phyloP scores from a whole-genome alignment of 495 filamentous ascomycete species.

The Aspergillus nidulans region DNA sequence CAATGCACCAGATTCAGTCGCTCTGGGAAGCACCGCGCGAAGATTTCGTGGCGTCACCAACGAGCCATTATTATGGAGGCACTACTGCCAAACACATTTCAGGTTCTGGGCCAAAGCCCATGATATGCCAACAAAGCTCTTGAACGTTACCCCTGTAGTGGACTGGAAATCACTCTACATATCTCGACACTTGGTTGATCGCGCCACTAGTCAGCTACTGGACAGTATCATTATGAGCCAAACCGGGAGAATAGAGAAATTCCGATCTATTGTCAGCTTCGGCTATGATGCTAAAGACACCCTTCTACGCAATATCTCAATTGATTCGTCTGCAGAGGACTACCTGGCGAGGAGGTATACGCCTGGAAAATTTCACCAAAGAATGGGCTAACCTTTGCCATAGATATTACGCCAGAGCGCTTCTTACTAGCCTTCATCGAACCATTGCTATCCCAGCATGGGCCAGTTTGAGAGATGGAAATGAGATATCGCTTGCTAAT shows the following conservation, averaged over 20 bases:
- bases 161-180: slow-evolving; percentile 77
- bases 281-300: slow-evolving; percentile 90
- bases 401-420: slow-evolving; percentile 70
- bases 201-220: slow-evolving; percentile 51
- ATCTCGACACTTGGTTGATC: slow-evolving; percentile 51
- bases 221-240: slow-evolving; percentile 68
- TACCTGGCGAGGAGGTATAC: slow-evolving; percentile 72
- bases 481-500: slow-evolving; percentile 60
- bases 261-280: slow-evolving; percentile 60
- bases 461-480: slow-evolving; percentile 50
- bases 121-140: slow-evolving; percentile 52
- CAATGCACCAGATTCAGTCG: slow-evolving; percentile 41
- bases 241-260: slow-evolving; percentile 62
- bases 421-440: slow-evolving; percentile 76
- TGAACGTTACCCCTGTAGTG: slow-evolving; percentile 49
- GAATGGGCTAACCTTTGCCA: slow-evolving; percentile 1
- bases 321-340: slow-evolving; percentile 62
- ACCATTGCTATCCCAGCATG: slow-evolving; percentile 73
- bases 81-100: slow-evolving; percentile 64
- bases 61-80: slow-evolving; percentile 73
- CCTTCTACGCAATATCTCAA: slow-evolving; percentile 59
- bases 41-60: slow-evolving; percentile 61
- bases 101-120: slow-evolving; percentile 70
- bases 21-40: slow-evolving; percentile 56
- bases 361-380: slow-evolving; percentile 12